A percentile compares a stretch with the other conserved stretches of the same genome.
These are phyloP conservation scores for Phaffomyces thermotolerans DNA, from an alignment of 805 yeast species.

Conservation along the genomic window DNA sequence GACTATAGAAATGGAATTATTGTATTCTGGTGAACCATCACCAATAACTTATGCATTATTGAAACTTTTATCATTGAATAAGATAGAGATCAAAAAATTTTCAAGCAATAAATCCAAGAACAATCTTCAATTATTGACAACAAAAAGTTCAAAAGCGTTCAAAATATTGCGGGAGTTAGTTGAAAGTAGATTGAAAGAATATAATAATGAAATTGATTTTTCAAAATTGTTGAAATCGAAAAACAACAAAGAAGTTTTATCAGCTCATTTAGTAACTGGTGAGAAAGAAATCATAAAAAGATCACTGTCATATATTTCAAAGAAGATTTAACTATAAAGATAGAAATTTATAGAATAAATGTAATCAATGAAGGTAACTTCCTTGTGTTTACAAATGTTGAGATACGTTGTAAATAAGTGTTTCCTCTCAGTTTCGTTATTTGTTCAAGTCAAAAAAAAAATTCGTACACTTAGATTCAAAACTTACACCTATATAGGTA, in stretches of 20 bases:
- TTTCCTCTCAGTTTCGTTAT: too few species aligned
- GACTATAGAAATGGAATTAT: conserved; percentile 37
- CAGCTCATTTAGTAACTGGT: conserved; percentile 13
- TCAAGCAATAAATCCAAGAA: conserved; percentile 14
- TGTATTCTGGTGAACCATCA: conserved; percentile 37
- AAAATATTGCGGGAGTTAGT: conserved; percentile 16
- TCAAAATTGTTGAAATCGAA: conserved; percentile 12
- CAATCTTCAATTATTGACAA: conserved; percentile 14
- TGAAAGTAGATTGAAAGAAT: conserved; percentile 11
- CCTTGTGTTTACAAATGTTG: too few species aligned
- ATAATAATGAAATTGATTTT: conserved; percentile 6
- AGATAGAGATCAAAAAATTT: conserved; percentile 23
- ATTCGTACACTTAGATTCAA: too few species aligned
- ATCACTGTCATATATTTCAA: conserved; percentile 8
- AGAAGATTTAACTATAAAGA: conserved; percentile 2
- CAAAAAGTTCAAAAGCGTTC: conserved; percentile 13
- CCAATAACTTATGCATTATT: conserved; percentile 37
- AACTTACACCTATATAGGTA: too few species aligned
- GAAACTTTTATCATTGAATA: conserved; percentile 27
- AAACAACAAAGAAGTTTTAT: conserved; percentile 11
- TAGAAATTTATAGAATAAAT: too few species aligned
- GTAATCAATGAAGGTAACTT: too few species aligned
- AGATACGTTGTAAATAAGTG: too few species aligned
- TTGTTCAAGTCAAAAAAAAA: too few species aligned
- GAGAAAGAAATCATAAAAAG: conserved; percentile 14